Conservation (phyloP, 2,329 filamentous ascomycete genomes). For the Fusarium musae region DNA sequence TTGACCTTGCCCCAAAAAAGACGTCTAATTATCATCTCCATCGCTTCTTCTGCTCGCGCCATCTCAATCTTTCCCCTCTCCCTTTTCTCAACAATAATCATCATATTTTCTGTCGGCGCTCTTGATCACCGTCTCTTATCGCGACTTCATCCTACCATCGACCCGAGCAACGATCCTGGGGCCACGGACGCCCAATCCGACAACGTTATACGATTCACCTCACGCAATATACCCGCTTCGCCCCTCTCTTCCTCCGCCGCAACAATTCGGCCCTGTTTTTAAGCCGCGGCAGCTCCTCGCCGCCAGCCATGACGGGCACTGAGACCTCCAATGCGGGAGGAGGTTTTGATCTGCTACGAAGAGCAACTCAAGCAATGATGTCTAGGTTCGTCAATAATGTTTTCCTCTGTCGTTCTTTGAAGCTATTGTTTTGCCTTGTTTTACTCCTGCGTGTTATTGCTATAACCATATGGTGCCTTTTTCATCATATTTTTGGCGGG, state of each 20-base stretch:
- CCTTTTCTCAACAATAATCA: conserved; percentile 38
- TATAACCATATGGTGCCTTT: conserved; percentile 26
- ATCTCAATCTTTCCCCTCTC: conserved; percentile 34
- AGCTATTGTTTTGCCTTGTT: conserved; percentile 5
- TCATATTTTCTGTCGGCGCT: conserved; percentile 22
- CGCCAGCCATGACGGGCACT: conserved; percentile 62
- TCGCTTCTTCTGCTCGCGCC: conserved; percentile 36
- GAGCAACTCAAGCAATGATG: conserved; percentile 73
- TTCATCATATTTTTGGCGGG: background rate
- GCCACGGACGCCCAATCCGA: conserved; percentile 34
- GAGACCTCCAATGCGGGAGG: conserved; percentile 58
- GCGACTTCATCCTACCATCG: conserved; percentile 17
- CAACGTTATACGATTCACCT: conserved; percentile 34
- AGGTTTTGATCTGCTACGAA: conserved; percentile 66
- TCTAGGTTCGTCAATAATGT: conserved; percentile 63
- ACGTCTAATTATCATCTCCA: conserved; percentile 45
- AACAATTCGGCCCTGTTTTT: conserved; percentile 37
- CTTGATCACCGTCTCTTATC: conserved; percentile 16
- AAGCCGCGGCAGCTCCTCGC: conserved; percentile 39
- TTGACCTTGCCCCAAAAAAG: conserved; percentile 45
- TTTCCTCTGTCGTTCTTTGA: conserved; percentile 39
- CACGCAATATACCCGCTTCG: conserved; percentile 33
- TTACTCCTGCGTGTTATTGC: conserved; percentile 10
- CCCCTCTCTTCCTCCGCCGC: conserved; percentile 35
- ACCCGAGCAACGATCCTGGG: conserved; percentile 24